Evolutionary conservation across 306 rosid genomes (phyloP), one percentile per base, ranked within the genome.

Genomic region (Quercus agrifolia): DNA sequence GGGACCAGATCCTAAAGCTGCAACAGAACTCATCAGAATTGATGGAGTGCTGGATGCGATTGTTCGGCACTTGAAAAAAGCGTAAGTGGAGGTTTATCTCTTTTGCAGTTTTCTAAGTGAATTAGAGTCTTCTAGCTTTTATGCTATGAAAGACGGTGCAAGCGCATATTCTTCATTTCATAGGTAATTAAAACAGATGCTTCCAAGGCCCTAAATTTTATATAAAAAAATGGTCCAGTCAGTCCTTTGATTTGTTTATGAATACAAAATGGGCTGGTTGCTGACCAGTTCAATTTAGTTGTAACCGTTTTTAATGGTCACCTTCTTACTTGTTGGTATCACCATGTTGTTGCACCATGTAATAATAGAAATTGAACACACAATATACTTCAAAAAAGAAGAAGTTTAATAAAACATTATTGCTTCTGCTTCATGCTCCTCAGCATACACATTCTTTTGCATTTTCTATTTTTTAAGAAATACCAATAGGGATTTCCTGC

Each of bases 1-100:
- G 99, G 99, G 99, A 76, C 97, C 94, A 38, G 92, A 91, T 85
- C 89, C 96, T 28, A 91, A 90, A 85, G 96, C 97, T 82, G 91
- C 97, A 38, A 81, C 87, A 5, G 97, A 90, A 74, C 97, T 96
- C 82, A 78, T 93, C 76, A 86, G 80, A 81, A 83, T 91, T 83
- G 99, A 95, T 80, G 98, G 99, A 68, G 87, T 89, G 66, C 83
- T 90, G 89, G 98, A 89, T 72, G 93, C 97, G 62, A 85, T 96
- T 77, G 74, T 87, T 78, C 93, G 94, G 19, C 98, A 93, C 83
- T 84, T 96, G 87, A 88, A 83, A 78, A 93, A 93, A 89, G 94
- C 92, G 99, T 96, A 80, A 89, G 99, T 77, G 33, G 64, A 27
- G 56, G 30, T 82, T 67, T 46, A 72, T 76, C 54, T 6, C 27